phyloP scores from a whole-genome alignment of 2,329 filamentous ascomycete genomes.

The Xylaria sp. region DNA sequence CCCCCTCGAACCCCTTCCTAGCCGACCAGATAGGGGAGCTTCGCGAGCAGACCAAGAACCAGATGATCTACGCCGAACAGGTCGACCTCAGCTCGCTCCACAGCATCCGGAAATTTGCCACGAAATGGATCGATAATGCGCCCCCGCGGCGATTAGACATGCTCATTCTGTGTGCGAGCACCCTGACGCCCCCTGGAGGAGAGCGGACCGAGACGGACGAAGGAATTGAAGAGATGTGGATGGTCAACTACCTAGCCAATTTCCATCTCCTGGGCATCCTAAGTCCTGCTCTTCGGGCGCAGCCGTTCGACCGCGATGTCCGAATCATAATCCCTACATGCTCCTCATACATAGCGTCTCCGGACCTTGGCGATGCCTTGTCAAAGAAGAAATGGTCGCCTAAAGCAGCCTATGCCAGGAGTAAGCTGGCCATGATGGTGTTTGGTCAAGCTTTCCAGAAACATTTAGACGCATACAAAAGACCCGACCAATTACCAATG shows the following conservation, averaged over 20 bases:
- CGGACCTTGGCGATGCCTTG: constrained; percentile 68
- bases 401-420: constrained; percentile 69
- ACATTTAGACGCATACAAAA: constrained; percentile 84
- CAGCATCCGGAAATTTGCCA: constrained; percentile 91
- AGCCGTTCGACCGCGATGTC: constrained; percentile 94
- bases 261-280: constrained; percentile 94
- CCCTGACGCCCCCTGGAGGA: constrained; percentile 75
- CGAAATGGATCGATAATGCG: constrained; percentile 96
- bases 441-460: constrained; percentile 94
- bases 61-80: constrained; percentile 94
- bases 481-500: constrained; percentile 84
- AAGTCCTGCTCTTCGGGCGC: constrained; percentile 87
- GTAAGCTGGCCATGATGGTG: constrained; percentile 83
- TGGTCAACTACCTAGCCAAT: constrained; percentile 94
- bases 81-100: constrained; percentile 90
- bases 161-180: constrained; percentile 87
- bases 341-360: constrained; percentile 84
- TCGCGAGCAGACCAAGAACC: constrained; percentile 78
- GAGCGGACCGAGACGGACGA: constrained; percentile 73
- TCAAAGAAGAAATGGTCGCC: constrained; percentile 66
- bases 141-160: constrained; percentile 90
- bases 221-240: constrained; percentile 90
- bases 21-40: constrained; percentile 93
- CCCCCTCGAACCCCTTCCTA: constrained; percentile 86
- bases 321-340: constrained; percentile 88